A percentile compares a stretch with the other conserved stretches of the same genome.
Evolutionary conservation across 345 rosid species (phyloP).

Genomic region (Anacardium occidentale): DNA sequence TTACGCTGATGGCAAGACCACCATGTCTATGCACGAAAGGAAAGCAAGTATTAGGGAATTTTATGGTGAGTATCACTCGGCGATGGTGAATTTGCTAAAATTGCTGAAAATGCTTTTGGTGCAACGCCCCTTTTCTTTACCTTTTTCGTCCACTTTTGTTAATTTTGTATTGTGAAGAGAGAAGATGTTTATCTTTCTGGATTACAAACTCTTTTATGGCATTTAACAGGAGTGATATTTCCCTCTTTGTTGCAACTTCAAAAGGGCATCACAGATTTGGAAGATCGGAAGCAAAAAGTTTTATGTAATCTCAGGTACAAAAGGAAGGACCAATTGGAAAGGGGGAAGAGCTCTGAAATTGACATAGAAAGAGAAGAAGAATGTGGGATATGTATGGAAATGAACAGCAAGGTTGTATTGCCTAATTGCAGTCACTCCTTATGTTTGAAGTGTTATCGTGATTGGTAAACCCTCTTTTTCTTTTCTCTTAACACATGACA

Average conservation of each 20-base stretch:
- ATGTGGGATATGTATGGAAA: conserved; percentile 82
- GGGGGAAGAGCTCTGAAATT: conserved; percentile 43
- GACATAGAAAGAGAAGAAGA: conserved; percentile 71
- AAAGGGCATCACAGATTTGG: conserved; percentile 65
- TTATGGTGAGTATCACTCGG: conserved; percentile 49
- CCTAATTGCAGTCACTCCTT: conserved; percentile 77
- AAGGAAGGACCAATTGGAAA: conserved; percentile 45
- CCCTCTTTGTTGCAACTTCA: conserved; percentile 77
- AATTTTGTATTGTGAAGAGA: not conserved
- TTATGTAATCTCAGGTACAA: conserved; percentile 44
- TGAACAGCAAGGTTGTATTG: conserved; percentile 51
- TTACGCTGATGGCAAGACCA: conserved; percentile 79
- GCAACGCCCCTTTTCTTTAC: not conserved
- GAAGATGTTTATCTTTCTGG: not conserved
- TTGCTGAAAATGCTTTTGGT: not conserved
- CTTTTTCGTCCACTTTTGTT: not conserved
- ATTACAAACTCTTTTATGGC: not conserved
- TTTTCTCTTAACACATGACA: not conserved
- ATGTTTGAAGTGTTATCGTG: conserved; percentile 63
- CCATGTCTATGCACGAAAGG: conserved; percentile 82
- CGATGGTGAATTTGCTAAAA: not conserved
- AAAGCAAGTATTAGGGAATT: conserved; percentile 80
- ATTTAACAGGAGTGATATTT: conserved; percentile 60
- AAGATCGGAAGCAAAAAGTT: conserved; percentile 67
- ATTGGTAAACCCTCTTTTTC: conserved; percentile 49